Evolutionary conservation across 129 eudicot species (phyloP).

Genomic region (Flaveria robusta): DNA sequence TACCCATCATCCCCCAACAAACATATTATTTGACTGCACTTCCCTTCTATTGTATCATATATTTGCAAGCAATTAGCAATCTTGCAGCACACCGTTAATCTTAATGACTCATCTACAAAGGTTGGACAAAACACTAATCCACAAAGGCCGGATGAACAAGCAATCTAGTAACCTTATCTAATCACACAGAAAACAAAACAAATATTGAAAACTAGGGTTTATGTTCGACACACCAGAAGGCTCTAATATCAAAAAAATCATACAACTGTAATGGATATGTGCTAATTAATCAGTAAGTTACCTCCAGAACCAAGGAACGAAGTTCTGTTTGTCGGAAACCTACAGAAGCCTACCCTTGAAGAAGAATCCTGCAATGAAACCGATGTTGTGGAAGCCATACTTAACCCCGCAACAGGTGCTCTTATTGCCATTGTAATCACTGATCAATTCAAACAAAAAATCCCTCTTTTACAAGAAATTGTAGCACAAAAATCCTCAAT

Average conservation of each 20-base stretch:
- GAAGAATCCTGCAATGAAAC: slow-evolving; percentile 39
- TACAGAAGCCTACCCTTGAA: slow-evolving; percentile 29
- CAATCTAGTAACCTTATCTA: slow-evolving; percentile 19
- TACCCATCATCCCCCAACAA: no score
- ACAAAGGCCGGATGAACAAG: neutral
- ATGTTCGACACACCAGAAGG: neutral
- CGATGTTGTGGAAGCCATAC: slow-evolving; percentile 46
- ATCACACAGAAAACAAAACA: neutral
- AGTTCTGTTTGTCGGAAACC: slow-evolving; percentile 35
- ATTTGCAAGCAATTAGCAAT: no score
- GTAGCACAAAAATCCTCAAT: neutral
- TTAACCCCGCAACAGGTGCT: slow-evolving; percentile 45
- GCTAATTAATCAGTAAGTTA: slow-evolving; percentile 9
- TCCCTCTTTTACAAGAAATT: neutral
- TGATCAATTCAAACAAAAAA: neutral
- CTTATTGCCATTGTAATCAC: slow-evolving; percentile 44
- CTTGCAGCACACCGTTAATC: no score
- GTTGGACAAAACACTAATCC: neutral
- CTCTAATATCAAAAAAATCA: neutral
- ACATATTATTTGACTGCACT: no score
- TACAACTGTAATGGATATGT: slow-evolving; percentile 8
- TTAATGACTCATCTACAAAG: no score
- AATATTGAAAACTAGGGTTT: neutral
- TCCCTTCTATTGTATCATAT: no score
- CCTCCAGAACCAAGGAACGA: slow-evolving; percentile 65